Evolutionary conservation across 2,329 filamentous ascomycete species (phyloP).

Genomic region (Botrytis deweyae): DNA sequence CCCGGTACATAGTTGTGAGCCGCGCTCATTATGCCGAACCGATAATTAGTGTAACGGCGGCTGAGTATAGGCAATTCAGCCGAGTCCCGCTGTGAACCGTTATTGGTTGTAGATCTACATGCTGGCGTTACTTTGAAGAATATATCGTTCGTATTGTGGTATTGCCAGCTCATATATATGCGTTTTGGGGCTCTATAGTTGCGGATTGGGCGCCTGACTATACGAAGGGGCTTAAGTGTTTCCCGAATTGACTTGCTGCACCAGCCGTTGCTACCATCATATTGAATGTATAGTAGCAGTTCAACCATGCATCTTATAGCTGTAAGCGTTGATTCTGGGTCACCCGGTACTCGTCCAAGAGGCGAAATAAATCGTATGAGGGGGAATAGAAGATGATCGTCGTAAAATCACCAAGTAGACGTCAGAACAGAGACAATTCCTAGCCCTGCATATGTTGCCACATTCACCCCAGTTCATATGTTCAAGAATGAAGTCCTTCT

Average conservation of each 20-base stretch:
- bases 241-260: background rate
- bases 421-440: background rate
- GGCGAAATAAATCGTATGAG: background rate
- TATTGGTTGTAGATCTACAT: background rate
- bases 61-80: slow-evolving; percentile 5
- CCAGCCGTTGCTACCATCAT: background rate
- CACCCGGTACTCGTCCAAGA: background rate
- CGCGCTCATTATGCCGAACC: slow-evolving; percentile 2
- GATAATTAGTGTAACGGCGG: slow-evolving; percentile 8
- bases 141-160: background rate
- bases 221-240: background rate
- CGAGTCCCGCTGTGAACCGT: background rate
- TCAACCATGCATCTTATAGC: background rate
- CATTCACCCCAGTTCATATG: background rate
- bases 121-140: background rate
- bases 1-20: slow-evolving; percentile 14
- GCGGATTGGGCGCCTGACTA: background rate
- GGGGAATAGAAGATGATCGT: background rate
- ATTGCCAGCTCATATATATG: background rate
- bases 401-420: background rate
- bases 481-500: background rate
- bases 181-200: background rate
- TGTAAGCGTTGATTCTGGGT: background rate
- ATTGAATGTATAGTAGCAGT: background rate
- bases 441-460: background rate